Evolutionary conservation across 805 yeast genomes (phyloP).

Genomic region (Saccharomycopsis olivae): DNA sequence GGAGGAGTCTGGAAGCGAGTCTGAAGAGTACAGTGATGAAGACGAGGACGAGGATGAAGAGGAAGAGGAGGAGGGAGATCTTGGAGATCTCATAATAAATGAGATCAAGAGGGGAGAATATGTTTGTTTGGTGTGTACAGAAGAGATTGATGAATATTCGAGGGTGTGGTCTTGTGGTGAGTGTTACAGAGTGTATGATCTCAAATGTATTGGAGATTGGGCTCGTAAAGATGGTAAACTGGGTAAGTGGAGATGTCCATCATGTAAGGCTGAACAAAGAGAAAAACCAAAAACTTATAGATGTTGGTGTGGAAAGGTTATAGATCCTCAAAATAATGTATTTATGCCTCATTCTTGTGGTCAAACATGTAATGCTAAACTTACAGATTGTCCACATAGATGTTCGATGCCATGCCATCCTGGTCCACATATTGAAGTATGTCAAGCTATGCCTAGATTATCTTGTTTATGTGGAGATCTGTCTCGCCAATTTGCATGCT

Average conservation of each 20-base stretch:
- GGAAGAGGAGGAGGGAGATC: background rate
- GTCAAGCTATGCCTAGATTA: constrained; percentile 65
- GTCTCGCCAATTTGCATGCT: constrained; percentile 59
- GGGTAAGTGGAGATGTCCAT: constrained; percentile 78
- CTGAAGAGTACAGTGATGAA: background rate
- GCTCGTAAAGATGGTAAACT: constrained; percentile 61
- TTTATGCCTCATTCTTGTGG: constrained; percentile 83
- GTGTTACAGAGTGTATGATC: constrained; percentile 79
- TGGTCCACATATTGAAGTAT: constrained; percentile 68
- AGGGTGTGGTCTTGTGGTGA: constrained; percentile 68
- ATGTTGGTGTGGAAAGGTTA: constrained; percentile 84
- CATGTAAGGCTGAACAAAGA: constrained; percentile 43
- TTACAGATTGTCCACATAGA: constrained; percentile 55
- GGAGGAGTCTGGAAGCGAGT: too few species aligned
- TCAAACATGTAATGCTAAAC: constrained; percentile 55
- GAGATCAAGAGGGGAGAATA: constrained; percentile 65
- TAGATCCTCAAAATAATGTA: constrained; percentile 50
- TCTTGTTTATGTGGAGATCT: constrained; percentile 67
- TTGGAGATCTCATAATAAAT: constrained; percentile 2
- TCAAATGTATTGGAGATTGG: constrained; percentile 82
- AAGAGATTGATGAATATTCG: constrained; percentile 58
- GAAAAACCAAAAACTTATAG: constrained; percentile 46
- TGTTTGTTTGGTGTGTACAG: constrained; percentile 80
- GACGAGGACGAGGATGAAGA: constrained; percentile 1
- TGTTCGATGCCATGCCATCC: constrained; percentile 78